Base-by-base conservation (phyloP, 2,329 filamentous ascomycete genomes). In the Trichoderma atrobrunneum region DNA sequence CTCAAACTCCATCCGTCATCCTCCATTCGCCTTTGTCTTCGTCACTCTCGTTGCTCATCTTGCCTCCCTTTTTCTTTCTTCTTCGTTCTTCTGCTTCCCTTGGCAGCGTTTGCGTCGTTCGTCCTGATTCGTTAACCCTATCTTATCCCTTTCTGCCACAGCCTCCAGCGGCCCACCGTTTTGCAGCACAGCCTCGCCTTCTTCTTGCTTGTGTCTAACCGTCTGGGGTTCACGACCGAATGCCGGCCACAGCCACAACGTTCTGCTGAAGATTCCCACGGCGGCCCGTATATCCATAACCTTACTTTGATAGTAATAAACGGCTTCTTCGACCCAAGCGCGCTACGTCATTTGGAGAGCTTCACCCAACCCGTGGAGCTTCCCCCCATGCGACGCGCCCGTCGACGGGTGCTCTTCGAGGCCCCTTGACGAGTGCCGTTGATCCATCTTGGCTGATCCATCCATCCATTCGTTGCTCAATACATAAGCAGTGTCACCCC, bases 221-320 rank as follows among this genome's bases (percentile, higher is more conserved):
- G 28, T 43, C 60, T 30, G 59, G 64, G 63, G 54, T 21, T 26
- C 66, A 64, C 65, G 36, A 67, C 66, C 59, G 71, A 60, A 72
- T 72, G 71, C 60, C 48, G 71, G 57, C 60, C 71, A 72, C 66
- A 72, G 71, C 71, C 71, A 72, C 71, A 64, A 56, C 66, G 36
- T 63, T 56, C 59, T 60, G 56, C 48, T 69, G 28, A 60, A 39
- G 26, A 63, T 54, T 60, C 32, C 57, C 39, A 43, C 39, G 39
- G n/a, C 64, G 64, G 64, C 30, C 48, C 64, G 51, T 36, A 32
- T 56, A 39, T 56, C 70, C 34, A 64, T 66, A 61, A 71, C 59
- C 70, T 67, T 68, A 62, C 54, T 56, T 59, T 64, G 36, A 48
- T 48, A 21, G 32, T 66, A 59, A 68, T 26, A 59, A 39, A 57